phyloP scores from a whole-genome alignment of 768 basidiomycete genomes.

The Tephrocybe rancida region DNA sequence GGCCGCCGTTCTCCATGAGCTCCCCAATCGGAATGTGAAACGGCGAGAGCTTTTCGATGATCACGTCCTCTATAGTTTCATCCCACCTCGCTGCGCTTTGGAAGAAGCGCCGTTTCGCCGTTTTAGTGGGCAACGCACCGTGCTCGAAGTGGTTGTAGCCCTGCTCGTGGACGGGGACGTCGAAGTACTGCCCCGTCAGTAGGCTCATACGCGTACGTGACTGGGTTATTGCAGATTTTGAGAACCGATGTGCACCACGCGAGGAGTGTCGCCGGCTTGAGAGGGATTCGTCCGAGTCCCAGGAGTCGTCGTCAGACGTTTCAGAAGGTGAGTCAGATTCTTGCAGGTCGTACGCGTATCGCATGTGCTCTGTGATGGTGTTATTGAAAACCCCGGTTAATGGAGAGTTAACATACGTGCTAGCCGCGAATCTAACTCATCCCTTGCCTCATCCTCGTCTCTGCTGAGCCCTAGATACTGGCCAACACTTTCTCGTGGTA shows the following conservation, averaged over 20 bases:
- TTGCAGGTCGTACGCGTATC: constrained; percentile 63
- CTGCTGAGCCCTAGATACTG: constrained; percentile 59
- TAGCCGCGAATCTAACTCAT: constrained; percentile 67
- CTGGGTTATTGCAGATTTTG: constrained; percentile 18
- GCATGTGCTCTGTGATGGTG: constrained; percentile 54
- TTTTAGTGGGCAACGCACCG: constrained; percentile 38
- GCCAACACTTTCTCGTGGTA: constrained; percentile 71
- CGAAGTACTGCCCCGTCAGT: constrained; percentile 61
- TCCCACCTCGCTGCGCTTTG: constrained; percentile 46
- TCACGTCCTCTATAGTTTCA: constrained; percentile 26
- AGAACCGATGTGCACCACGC: constrained; percentile 8
- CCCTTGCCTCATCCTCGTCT: constrained; percentile 52
- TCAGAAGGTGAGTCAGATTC: constrained; percentile 48
- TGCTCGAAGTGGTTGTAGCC: constrained; percentile 44
- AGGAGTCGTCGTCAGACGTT: constrained; percentile 47
- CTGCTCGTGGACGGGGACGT: constrained; percentile 47
- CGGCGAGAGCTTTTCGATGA: constrained; percentile 15
- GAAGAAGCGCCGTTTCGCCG: constrained; percentile 60
- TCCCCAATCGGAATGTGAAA: constrained; percentile 16
- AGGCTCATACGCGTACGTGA: constrained; percentile 68
- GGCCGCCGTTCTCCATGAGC: constrained; percentile 29
- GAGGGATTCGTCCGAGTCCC: constrained; percentile 38
- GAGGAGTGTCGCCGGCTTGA: constrained; percentile 38
- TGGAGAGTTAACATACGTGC: constrained; percentile 56
- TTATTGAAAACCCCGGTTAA: not conserved